Percentiles rank a stretch among this genome's conserved stretches.
Conservation (phyloP, 2,329 filamentous ascomycete genomes). For the Ophiobolus disseminans region DNA sequence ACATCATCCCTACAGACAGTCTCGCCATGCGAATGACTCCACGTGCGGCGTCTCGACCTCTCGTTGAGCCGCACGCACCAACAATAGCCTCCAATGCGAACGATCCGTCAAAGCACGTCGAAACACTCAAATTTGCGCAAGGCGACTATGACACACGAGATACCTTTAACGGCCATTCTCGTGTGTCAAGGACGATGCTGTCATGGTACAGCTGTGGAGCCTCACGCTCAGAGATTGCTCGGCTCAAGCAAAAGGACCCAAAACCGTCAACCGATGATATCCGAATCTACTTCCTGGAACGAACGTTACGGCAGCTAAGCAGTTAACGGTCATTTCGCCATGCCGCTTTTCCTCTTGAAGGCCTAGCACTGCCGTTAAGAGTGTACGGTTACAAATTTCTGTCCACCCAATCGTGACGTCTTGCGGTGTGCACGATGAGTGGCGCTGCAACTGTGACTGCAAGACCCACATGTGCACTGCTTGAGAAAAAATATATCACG, state of each 20-base stretch:
- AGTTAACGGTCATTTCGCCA: constrained; percentile 18
- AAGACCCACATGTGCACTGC: constrained; percentile 18
- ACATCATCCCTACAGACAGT: constrained; percentile 1
- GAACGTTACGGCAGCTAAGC: too few relatives aligned
- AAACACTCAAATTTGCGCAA: constrained; percentile 12
- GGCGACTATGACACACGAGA: constrained; percentile 33
- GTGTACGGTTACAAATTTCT: constrained; percentile 5
- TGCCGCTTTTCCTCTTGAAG: constrained; percentile 2
- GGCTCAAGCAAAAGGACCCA: constrained; percentile 9
- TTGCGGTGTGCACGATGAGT: constrained; percentile 9
- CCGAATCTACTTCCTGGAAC: constrained; percentile 8
- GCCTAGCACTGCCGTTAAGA: neutral
- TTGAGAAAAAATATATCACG: constrained; percentile 18
- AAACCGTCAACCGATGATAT: constrained; percentile 13
- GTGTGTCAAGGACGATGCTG: constrained; percentile 25
- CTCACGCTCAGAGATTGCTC: constrained; percentile 9
- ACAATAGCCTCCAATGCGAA: constrained; percentile 23
- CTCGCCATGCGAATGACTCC: constrained; percentile 4
- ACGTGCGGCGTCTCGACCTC: constrained; percentile 15
- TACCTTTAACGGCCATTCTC: constrained; percentile 26
- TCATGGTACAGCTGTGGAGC: constrained; percentile 17
- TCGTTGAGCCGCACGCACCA: constrained; percentile 20
- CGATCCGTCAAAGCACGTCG: constrained; percentile 14
- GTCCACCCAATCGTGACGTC: constrained; percentile 10
- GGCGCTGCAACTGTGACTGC: constrained; percentile 2